A percentile compares a stretch with the other conserved stretches of the same genome.
phyloP scores from a whole-genome alignment of 257 asterid species.

The Lavandula angustifolia region DNA sequence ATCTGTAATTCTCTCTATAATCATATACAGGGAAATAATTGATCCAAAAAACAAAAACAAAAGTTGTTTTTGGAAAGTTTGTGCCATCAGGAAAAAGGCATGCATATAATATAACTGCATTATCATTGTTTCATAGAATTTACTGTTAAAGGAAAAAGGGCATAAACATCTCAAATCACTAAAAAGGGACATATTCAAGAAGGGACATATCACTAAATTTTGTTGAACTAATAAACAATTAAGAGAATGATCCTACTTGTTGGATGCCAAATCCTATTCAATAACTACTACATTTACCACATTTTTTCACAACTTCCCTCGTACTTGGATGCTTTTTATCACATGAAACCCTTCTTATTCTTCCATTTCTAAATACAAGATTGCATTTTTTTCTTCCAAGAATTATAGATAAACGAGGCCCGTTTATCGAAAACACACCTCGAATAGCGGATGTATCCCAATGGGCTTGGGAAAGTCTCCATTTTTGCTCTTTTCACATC shows the following conservation, averaged over 20 bases:
- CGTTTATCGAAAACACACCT: too few relatives aligned
- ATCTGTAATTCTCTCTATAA: too few relatives aligned
- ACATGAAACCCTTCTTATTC: neutral
- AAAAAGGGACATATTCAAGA: constrained; percentile 48
- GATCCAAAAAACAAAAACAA: too few relatives aligned
- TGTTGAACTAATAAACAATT: constrained; percentile 24
- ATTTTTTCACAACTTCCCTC: constrained; percentile 10
- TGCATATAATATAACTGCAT: constrained; percentile 29
- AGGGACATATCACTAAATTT: constrained; percentile 38
- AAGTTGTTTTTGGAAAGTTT: constrained; percentile 13
- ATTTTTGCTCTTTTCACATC: too few relatives aligned
- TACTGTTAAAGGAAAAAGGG: constrained; percentile 25
- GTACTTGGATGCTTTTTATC: constrained; percentile 27
- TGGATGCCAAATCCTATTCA: constrained; percentile 25
- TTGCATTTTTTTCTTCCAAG: neutral
- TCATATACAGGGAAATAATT: too few relatives aligned
- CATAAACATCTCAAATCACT: constrained; percentile 43
- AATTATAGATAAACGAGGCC: too few relatives aligned
- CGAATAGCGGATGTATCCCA: too few relatives aligned
- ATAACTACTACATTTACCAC: neutral
- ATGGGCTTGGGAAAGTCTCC: too few relatives aligned
- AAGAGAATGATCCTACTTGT: constrained; percentile 36
- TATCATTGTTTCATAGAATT: constrained; percentile 15
- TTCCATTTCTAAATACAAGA: neutral
- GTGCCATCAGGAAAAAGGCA: constrained; percentile 30